Evolutionary conservation across 2,329 filamentous ascomycete species (phyloP), one percentile per base, ranked within the genome.

Genomic region (Cordyceps militaris): DNA sequence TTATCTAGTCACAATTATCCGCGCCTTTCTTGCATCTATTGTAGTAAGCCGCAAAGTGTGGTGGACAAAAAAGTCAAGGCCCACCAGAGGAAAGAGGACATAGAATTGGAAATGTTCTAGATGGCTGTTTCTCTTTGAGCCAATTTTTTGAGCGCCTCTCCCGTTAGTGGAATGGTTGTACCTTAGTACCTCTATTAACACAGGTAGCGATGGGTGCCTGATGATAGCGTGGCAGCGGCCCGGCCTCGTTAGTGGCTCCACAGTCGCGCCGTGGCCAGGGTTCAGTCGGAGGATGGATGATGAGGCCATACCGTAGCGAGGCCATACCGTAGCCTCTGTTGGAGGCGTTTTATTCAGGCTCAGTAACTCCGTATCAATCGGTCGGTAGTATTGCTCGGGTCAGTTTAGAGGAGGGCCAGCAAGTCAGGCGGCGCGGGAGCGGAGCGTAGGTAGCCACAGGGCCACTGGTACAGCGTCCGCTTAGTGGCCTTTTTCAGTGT

Each of bases 231-330:
- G 55, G 47, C 55, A 57, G 55, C 55, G 55, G 55, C 55, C 55
- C 55, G 55, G 51, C 55, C 23, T 51, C n/a, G 38, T n/a, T 56
- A 56, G 46, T 56, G 47, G 55, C 55, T 57, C 55, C 55, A 51
- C 55, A 46, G 38, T 32, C 44, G 46, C 32, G 38, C 49, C 51
- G 8, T 32, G 43, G 40, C 46, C 14, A 5, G 32, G 42, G 38
- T 30, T 55, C 30, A 26, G 43, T 24, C 11, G 23, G 38, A 32
- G 38, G 16, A 54, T 7, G 38, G 11, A 8, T 42, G 24, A 10
- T 24, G 34, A 24, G 10, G 16, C 49, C 24, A 24, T 52, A n/a
- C n/a, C n/a, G n/a, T n/a, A n/a, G n/a, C n/a, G n/a, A n/a, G n/a
- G n/a, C n/a, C n/a, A 14, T 28, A 26, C 50, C 11, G 28, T 38